Conservation (phyloP, 805 yeast species). For the Candida vartiovaarae region DNA sequence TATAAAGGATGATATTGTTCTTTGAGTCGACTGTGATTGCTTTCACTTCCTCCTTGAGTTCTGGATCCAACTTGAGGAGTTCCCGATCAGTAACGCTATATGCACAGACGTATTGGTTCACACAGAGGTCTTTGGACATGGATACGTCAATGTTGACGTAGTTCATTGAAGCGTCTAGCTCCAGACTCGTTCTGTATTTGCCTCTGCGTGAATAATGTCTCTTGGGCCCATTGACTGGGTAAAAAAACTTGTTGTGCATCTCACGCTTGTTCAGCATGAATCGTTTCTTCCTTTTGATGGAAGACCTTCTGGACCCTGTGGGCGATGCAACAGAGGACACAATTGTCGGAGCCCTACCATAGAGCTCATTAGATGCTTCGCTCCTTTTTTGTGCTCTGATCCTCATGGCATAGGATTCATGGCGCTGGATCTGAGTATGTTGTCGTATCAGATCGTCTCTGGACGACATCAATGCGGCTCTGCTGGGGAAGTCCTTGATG, state of each 20-base stretch:
- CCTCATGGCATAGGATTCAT: conserved; percentile 2
- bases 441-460: conserved; percentile 2
- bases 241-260: conserved; percentile 13
- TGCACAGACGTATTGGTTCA: conserved; percentile 12
- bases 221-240: conserved; percentile 21
- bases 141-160: conserved; percentile 18
- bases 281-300: conserved; percentile 14
- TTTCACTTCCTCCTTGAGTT: conserved; percentile 5
- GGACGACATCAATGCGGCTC: conserved; percentile 5
- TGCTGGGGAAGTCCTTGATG: conserved; percentile 7
- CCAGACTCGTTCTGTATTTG: conserved; percentile 19
- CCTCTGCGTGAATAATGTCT: conserved; percentile 17
- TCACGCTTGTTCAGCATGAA: conserved; percentile 19
- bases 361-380: neutral
- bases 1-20: conserved; percentile 21
- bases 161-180: conserved; percentile 18
- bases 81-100: conserved; percentile 8
- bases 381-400: neutral
- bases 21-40: conserved; percentile 21
- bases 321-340: conserved; percentile 13
- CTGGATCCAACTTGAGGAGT: conserved; percentile 12
- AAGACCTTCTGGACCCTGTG: conserved; percentile 9
- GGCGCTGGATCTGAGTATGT: neutral
- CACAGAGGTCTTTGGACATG: conserved; percentile 19
- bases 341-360: conserved; percentile 18